A percentile compares a stretch with the other conserved stretches of the same genome.
Conservation (phyloP, 2,329 filamentous ascomycete genomes). For the Aspergillus sclerotialis region DNA sequence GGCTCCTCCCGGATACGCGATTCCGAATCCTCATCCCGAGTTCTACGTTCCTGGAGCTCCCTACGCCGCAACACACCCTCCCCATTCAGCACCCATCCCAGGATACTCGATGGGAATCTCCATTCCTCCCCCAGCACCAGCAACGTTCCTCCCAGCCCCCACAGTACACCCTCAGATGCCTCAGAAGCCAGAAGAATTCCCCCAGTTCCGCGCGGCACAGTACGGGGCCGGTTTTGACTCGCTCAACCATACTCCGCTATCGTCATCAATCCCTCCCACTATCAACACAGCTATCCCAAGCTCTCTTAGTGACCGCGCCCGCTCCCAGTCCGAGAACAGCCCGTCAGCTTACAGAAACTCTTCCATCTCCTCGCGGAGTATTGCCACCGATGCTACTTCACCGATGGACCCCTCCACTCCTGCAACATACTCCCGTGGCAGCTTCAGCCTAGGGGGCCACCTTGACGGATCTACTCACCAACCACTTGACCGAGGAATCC, state of each 20-base stretch:
- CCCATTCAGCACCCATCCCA: slow-evolving; percentile 25
- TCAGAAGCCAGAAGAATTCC: slow-evolving; percentile 32
- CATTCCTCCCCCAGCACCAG: slow-evolving; percentile 27
- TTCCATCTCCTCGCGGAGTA: slow-evolving; percentile 32
- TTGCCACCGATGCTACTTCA: slow-evolving; percentile 31
- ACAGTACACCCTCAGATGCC: slow-evolving; percentile 21
- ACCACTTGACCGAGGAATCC: slow-evolving; percentile 26
- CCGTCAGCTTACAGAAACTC: slow-evolving; percentile 33
- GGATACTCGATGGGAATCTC: slow-evolving; percentile 28
- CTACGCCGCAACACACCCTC: slow-evolving; percentile 28
- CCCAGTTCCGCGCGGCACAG: slow-evolving; percentile 24
- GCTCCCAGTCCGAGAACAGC: slow-evolving; percentile 30
- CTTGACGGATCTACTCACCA: slow-evolving; percentile 23
- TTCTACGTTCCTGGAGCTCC: slow-evolving; percentile 31
- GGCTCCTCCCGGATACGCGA: slow-evolving; percentile 26
- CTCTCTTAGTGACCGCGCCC: slow-evolving; percentile 28
- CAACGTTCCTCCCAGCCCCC: slow-evolving; percentile 24
- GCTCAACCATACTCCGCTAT: slow-evolving; percentile 25
- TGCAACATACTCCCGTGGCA: slow-evolving; percentile 29
- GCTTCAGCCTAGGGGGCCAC: slow-evolving; percentile 29
- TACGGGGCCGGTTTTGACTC: slow-evolving; percentile 31
- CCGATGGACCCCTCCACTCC: slow-evolving; percentile 32
- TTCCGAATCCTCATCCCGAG: slow-evolving; percentile 26
- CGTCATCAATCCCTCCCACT: slow-evolving; percentile 24
- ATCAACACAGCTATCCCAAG: slow-evolving; percentile 25